Evolutionary conservation across 441 rosid species (phyloP), one percentile per base, ranked within the genome.

Genomic region (Geranium incanum): DNA sequence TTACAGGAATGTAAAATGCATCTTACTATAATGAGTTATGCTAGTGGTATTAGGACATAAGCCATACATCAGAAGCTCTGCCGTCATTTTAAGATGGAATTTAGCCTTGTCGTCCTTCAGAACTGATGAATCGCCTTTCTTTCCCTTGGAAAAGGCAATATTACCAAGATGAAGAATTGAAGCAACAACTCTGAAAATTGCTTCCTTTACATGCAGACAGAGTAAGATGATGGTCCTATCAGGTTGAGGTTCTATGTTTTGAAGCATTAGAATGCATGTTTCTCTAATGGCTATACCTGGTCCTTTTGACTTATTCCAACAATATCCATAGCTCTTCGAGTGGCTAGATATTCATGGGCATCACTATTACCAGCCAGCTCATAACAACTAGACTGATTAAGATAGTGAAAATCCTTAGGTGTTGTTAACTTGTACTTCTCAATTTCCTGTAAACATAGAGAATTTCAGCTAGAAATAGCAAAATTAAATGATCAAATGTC

Each of bases 151-250:
- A 81, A 88, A 88, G 65, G 81, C 76, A 75, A 88, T 76, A 73
- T 88, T 88, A 74, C 93, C 93, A 73, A 88, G 83, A 80, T 88
- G 93, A 77, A 88, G 87, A 79, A 88, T 84, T 39, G 93, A 88
- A 60, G 93, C 93, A 50, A 88, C 90, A 73, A 88, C 93, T 78
- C 87, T 78, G 83, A 88, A 88, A 76, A 88, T 86, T 72, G 89
- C 87, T 70, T 85, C 93, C 93, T 88, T 52, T 1, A 52, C 60
- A 52, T 52, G 60, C 60, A 52, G 60, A 52, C 5, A n/a, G 60
- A 52, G 60, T 52, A 18, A 15, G 90, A 76, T 80, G 68, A 74
- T 19, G 75, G 23, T 16, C 15, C 33, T 63, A 28, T 28, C 33
- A 28, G 33, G 33, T 21, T 66, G 52, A 50, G 64, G 55, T 43